Evolutionary conservation across 345 rosid genomes (phyloP), one percentile per base, ranked within the genome.

Genomic region (Eucalyptus cloeziana): DNA sequence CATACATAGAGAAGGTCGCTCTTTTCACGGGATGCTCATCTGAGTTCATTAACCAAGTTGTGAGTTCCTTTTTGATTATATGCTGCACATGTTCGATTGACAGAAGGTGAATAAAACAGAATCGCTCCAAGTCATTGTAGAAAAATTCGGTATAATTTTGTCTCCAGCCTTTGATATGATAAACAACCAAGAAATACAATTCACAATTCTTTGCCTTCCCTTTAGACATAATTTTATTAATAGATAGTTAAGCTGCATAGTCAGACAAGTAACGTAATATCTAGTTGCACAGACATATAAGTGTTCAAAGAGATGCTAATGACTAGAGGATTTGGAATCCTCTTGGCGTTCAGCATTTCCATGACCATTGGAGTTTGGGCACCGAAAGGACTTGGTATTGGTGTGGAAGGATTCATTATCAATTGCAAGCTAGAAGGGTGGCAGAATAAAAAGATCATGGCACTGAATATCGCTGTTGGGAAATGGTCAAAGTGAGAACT

Each of bases 21-120:
- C 95, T 98, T 62, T 95, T 98, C 86, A 92, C 91, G 88, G 99
- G 92, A 86, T 98, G 99, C 90, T 97, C 99, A 24, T 86, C 94
- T 3, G 99, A 97, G 92, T 95, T 98, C 85, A 94, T 98, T 37
- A 96, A 94, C 89, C 99, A 98, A 91, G 95, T 98, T 71, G 99
- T 96, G 91, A 94, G 98, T 92, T 69, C 62, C 87, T 52, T 47
- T 85, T 76, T 37, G 12, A 54, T 86, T 50, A 37, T 54, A 86
- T 86, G 45, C 45, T 37, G 83, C 83, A 3, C 27, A 76, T 76
- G 83, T 76, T 21, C 7, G 27, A 76, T 76, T 76, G 83, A 76
- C 15, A 76, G 83, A 76, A 76, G 45, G 83, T 37, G 83, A 76
- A 76, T 76, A 3, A 76, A 76, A 76, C 83, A 76, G 27, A 37